A percentile compares a stretch with the other conserved stretches of the same genome.
These are phyloP conservation scores for Elsinoe fawcettii DNA, from an alignment of 2,329 filamentous ascomycete species.

Conservation along the genomic window DNA sequence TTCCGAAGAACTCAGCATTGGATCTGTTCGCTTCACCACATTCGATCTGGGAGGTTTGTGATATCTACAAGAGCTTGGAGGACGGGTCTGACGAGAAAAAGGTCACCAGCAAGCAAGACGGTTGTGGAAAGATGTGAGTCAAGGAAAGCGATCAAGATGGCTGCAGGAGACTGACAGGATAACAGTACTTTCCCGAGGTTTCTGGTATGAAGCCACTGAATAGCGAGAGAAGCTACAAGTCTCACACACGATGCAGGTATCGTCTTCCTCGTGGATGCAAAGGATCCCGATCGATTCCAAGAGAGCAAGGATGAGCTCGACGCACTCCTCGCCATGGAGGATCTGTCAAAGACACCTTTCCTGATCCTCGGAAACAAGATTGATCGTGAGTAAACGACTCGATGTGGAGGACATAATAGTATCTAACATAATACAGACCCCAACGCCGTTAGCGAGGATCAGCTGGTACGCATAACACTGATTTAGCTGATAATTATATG, in stretches of 20 bases:
- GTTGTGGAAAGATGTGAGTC: constrained; percentile 69
- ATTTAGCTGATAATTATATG: neutral
- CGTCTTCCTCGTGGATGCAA: constrained; percentile 95
- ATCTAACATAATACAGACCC: constrained; percentile 48
- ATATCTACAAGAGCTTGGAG: neutral
- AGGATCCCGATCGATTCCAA: constrained; percentile 87
- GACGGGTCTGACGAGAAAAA: constrained; percentile 8
- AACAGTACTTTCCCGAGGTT: constrained; percentile 80
- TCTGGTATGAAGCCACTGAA: constrained; percentile 51
- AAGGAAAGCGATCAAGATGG: neutral
- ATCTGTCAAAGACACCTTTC: constrained; percentile 90
- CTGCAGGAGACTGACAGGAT: neutral
- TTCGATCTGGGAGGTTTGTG: constrained; percentile 72
- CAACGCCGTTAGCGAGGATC: constrained; percentile 89
- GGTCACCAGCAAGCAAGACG: constrained; percentile 83
- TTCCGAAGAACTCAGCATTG: constrained; percentile 86
- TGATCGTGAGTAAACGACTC: constrained; percentile 47
- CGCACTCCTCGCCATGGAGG: constrained; percentile 87
- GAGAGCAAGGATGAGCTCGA: constrained; percentile 98
- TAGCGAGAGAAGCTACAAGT: neutral
- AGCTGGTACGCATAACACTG: constrained; percentile 45
- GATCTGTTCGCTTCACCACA: constrained; percentile 73
- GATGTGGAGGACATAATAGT: neutral
- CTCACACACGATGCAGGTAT: constrained; percentile 53
- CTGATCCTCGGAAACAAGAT: constrained; percentile 98